Evolutionary conservation across 495 filamentous ascomycete genomes (phyloP).

Genomic region (Tuber melanosporum): DNA sequence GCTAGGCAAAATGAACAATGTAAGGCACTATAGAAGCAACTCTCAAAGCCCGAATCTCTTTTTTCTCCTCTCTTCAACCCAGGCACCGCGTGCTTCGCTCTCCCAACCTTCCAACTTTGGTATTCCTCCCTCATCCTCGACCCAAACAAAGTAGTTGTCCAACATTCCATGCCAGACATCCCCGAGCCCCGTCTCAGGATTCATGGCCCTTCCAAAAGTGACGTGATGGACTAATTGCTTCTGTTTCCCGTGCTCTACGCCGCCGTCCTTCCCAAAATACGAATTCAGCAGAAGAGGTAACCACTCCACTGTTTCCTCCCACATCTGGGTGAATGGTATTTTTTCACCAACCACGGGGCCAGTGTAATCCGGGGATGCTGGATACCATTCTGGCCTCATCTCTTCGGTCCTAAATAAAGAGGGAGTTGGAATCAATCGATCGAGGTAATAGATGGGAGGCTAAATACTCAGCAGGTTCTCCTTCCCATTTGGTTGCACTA

Average conservation of each 20-base stretch:
- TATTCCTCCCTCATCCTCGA: slow-evolving; percentile 21
- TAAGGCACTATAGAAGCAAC: neutral
- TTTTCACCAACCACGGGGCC: slow-evolving; percentile 12
- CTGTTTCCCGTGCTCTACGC: slow-evolving; percentile 3
- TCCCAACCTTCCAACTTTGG: slow-evolving; percentile 29
- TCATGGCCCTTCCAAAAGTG: slow-evolving; percentile 26
- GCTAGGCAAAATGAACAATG: neutral
- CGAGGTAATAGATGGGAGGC: neutral
- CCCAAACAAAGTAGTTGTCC: slow-evolving; percentile 28
- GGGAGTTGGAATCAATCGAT: neutral
- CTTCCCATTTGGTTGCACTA: slow-evolving; percentile 30
- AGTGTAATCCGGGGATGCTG: slow-evolving; percentile 9
- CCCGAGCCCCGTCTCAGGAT: slow-evolving; percentile 32
- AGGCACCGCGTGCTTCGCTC: slow-evolving; percentile 24
- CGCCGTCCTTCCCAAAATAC: slow-evolving; percentile 24
- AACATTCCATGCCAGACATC: slow-evolving; percentile 40
- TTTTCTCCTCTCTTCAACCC: slow-evolving; percentile 31
- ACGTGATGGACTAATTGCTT: slow-evolving; percentile 33
- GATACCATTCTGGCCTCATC: slow-evolving; percentile 39
- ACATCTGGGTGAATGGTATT: slow-evolving; percentile 37
- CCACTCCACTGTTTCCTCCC: slow-evolving; percentile 37
- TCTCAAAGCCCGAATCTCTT: neutral
- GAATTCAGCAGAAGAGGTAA: slow-evolving; percentile 22
- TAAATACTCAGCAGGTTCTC: slow-evolving; percentile 29
- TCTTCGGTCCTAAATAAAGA: slow-evolving; percentile 34